Evolutionary conservation across 202 grass and related monocot genomes (phyloP), one percentile per base, ranked within the genome.

Genomic region (Zoysia matrella): DNA sequence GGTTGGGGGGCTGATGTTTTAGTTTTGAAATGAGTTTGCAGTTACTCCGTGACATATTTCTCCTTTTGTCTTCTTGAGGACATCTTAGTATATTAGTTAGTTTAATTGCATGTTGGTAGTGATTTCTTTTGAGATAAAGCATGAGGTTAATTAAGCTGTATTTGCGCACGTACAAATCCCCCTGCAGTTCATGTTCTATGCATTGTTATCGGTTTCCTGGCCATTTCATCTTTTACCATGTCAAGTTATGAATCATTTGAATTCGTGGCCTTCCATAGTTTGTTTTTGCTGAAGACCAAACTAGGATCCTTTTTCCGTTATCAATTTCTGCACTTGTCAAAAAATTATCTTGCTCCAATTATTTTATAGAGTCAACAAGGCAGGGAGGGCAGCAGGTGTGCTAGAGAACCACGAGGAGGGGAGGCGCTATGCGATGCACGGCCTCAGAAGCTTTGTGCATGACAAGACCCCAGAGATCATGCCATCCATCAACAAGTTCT

Each of bases 401-500:
- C 88, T 92, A 0, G 93, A 95, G 3, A 95, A 95, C 43, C 55
- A 92, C 0, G 90, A 89, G 36, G 93, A 95, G 80, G 93, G 93
- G 1, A 85, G 60, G 64, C 86, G 89, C 3, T 95, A 95, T 1
- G 80, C 88, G 0, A 89, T 92, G 87, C 90, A 95, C 1, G 47
- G 93, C 4, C 88, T 95, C 64, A 82, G 88, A 48, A 80, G 76
- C 16, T 92, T 77, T 15, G 90, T 92, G 63, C 88, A 56, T 3
- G 85, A 90, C 53, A 92, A 89, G 80, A 79, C 93, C 1, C 93
- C 93, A 0, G 90, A 95, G 52, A 95, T 95, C 11, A 95, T 95
- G 93, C 93, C 93, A 0, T 10, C 62, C 0, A 80, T 95, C 12
- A 95, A 95, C 82, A 95, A 70, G 79, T 95, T 95, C 88, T 95